These are phyloP conservation scores for Albophoma yamanashiensis DNA, from an alignment of 2,329 filamentous ascomycete species.

Conservation along the genomic window DNA sequence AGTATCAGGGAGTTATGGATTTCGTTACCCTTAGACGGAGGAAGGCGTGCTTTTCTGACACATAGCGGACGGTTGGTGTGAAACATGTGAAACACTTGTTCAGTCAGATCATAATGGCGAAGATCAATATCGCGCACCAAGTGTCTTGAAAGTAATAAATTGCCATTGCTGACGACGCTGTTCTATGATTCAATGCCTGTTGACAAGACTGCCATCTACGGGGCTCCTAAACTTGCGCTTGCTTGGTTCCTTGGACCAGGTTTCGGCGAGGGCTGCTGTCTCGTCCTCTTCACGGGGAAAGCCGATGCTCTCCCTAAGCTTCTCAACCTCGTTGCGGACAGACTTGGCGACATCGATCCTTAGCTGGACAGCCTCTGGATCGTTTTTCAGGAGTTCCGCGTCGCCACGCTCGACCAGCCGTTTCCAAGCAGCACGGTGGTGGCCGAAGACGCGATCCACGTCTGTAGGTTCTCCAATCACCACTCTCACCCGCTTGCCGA, in stretches of 20 bases:
- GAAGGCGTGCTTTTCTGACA: background rate
- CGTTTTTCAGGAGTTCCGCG: conserved; percentile 29
- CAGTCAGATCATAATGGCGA: background rate
- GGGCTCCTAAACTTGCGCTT: conserved; percentile 39
- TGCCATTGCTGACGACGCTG: background rate
- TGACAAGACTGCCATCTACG: conserved; percentile 42
- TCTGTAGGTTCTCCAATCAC: conserved; percentile 74
- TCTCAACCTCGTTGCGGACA: conserved; percentile 70
- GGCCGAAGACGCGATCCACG: conserved; percentile 64
- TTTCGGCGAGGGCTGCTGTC: conserved; percentile 66
- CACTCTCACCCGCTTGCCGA: conserved; percentile 58
- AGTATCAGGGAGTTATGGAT: background rate
- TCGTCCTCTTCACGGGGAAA: conserved; percentile 69
- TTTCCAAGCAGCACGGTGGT: conserved; percentile 65
- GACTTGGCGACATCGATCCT: conserved; percentile 70
- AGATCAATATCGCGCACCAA: background rate
- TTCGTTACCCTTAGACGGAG: background rate
- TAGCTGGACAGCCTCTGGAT: conserved; percentile 54
- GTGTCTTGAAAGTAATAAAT: too few relatives aligned
- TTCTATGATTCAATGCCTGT: conserved; percentile 17
- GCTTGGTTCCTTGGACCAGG: conserved; percentile 52
- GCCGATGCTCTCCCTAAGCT: conserved; percentile 61
- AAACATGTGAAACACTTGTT: background rate
- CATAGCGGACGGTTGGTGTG: background rate
- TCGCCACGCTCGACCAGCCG: conserved; percentile 45